Conservation (phyloP, 176 grass and related monocot species). For the Cocos nucifera region DNA sequence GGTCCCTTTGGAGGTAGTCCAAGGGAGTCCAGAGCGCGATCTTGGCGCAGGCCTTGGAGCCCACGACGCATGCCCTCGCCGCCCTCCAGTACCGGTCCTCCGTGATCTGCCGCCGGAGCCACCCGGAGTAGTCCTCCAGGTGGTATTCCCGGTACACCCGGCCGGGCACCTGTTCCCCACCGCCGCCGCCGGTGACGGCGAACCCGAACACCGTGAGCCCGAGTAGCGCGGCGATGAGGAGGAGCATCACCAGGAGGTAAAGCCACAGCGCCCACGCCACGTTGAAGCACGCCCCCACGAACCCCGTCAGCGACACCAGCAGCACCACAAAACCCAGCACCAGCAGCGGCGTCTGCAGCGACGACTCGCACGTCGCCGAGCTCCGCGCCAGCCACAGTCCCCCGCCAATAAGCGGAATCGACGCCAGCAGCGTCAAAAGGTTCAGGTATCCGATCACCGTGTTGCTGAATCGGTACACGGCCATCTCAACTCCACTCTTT, state of each 20-base stretch:
- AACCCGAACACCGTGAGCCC: constrained; percentile 43
- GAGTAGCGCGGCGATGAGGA: constrained; percentile 45
- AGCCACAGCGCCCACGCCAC: constrained; percentile 61
- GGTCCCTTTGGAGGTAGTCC: constrained; percentile 38
- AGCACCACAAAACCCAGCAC: constrained; percentile 60
- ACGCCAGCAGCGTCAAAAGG: constrained; percentile 57
- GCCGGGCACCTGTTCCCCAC: constrained; percentile 38
- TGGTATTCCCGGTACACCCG: constrained; percentile 62
- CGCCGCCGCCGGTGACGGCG: constrained; percentile 45
- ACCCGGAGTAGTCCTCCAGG: constrained; percentile 45
- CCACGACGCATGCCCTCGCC: constrained; percentile 29
- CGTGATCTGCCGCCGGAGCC: constrained; percentile 38
- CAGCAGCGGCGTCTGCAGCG: constrained; percentile 53
- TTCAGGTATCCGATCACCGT: constrained; percentile 63
- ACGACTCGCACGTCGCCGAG: constrained; percentile 47
- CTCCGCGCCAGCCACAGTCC: constrained; percentile 62
- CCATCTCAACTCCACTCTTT: too few species aligned
- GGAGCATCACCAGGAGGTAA: constrained; percentile 53
- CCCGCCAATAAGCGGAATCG: constrained; percentile 62
- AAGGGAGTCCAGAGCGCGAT: constrained; percentile 27
- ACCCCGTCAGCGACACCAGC: constrained; percentile 62
- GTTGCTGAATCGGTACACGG: constrained; percentile 50
- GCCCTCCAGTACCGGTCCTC: constrained; percentile 22
- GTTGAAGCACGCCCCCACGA: constrained; percentile 60
- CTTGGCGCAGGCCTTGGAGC: constrained; percentile 28